A percentile compares a stretch with the other conserved stretches of the same genome.
phyloP scores from a whole-genome alignment of 257 asterid species.

The Nicotiana attenuata region DNA sequence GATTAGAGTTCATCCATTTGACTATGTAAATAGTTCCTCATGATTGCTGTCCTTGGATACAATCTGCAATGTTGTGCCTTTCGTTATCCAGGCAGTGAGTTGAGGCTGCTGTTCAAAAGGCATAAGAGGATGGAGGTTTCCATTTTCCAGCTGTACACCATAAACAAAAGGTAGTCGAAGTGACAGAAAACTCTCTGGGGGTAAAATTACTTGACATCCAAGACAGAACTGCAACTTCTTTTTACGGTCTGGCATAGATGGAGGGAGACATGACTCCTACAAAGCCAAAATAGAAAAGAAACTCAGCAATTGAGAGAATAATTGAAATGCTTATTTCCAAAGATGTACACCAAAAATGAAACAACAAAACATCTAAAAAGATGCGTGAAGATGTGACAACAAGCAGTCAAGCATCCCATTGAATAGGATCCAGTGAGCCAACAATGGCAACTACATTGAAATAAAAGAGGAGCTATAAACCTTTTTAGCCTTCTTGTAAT shows the following conservation, averaged over 20 bases:
- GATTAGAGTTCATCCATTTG: conserved; percentile 14
- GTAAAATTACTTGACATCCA: conserved; percentile 80
- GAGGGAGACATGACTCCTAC: conserved; percentile 74
- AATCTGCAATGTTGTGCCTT: conserved; percentile 64
- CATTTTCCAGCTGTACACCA: conserved; percentile 74
- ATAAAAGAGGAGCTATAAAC: background rate
- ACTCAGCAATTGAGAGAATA: background rate
- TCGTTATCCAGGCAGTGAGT: conserved; percentile 70
- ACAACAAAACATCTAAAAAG: background rate
- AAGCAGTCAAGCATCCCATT: background rate
- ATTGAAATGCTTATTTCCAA: background rate
- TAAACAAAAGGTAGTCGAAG: conserved; percentile 84
- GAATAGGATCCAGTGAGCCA: background rate
- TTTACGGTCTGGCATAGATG: conserved; percentile 62
- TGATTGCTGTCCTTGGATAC: conserved; percentile 43
- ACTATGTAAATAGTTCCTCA: conserved; percentile 41
- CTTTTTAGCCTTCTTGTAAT: background rate
- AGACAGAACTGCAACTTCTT: conserved; percentile 70
- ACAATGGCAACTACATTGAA: background rate
- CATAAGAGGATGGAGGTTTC: conserved; percentile 59
- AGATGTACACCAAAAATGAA: background rate
- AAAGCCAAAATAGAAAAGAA: conserved; percentile 15
- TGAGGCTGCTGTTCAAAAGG: conserved; percentile 76
- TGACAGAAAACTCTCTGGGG: conserved; percentile 93
- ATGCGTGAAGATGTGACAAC: background rate